Evolutionary conservation across 73 alveolate genomes (phyloP).

Genomic region (Paramecium pentaurelia): DNA sequence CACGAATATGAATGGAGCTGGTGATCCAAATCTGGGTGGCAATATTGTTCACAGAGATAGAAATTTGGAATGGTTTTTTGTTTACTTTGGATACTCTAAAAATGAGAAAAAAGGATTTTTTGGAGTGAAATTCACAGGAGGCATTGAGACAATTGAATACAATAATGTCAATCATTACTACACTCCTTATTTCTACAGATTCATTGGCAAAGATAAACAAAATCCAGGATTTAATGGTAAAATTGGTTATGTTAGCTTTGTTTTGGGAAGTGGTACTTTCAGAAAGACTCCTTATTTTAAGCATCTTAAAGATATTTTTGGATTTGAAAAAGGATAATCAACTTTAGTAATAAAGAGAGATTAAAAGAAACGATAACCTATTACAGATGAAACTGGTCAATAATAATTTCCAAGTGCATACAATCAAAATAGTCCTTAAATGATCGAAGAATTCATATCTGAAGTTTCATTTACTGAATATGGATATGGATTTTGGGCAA

Average conservation of each 20-base stretch:
- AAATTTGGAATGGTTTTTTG: slow-evolving; percentile 41
- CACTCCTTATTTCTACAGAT: slow-evolving; percentile 15
- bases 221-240: slow-evolving; percentile 51
- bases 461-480: background rate
- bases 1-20: slow-evolving; percentile 52
- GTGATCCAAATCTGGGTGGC: background rate
- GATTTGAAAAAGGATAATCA: background rate
- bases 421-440: background rate
- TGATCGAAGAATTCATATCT: background rate
- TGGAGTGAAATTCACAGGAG: background rate
- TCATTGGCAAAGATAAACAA: background rate
- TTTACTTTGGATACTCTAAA: slow-evolving; percentile 41
- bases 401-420: background rate
- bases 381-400: background rate
- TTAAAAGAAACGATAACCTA: background rate
- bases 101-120: slow-evolving; percentile 1
- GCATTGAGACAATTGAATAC: background rate
- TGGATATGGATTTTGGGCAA: slow-evolving; percentile 49
- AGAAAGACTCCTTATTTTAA: slow-evolving; percentile 2
- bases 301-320: background rate
- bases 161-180: slow-evolving; percentile 22
- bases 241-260: slow-evolving; percentile 10
- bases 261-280: slow-evolving; percentile 3
- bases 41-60: slow-evolving; percentile 24
- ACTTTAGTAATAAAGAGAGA: background rate